Percentiles rank a stretch among this genome's conserved stretches.
Conservation (phyloP, 441 rosid genomes). For the Pelargonium australe region DNA sequence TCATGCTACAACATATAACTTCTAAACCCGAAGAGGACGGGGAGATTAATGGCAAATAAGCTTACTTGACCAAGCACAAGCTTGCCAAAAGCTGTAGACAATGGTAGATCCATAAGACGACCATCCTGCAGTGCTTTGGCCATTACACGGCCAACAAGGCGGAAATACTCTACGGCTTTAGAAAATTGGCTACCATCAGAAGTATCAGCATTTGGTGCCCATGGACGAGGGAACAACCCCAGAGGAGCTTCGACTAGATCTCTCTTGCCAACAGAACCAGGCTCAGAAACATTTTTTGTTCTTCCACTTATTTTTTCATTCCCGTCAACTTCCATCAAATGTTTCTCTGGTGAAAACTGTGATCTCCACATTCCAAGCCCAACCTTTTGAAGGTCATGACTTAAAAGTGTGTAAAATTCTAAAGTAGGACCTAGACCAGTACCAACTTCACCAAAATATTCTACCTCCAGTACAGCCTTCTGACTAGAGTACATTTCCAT, state of each 20-base stretch:
- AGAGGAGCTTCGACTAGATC: constrained; percentile 10
- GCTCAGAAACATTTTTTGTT: constrained; percentile 16
- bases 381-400: constrained; percentile 89
- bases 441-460: constrained; percentile 99
- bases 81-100: constrained; percentile 10
- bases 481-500: constrained; percentile 99
- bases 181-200: constrained; percentile 9
- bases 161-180: constrained; percentile 5
- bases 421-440: constrained; percentile 99
- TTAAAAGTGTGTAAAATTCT: constrained; percentile 93
- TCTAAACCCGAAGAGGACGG: not conserved
- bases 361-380: constrained; percentile 97
- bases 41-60: not conserved
- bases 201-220: constrained; percentile 4
- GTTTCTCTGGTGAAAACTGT: constrained; percentile 40
- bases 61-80: constrained; percentile 11
- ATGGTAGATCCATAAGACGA: constrained; percentile 6
- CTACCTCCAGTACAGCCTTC: constrained; percentile 98
- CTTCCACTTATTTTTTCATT: constrained; percentile 44
- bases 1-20: not conserved
- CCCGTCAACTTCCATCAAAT: constrained; percentile 52
- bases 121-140: constrained; percentile 12
- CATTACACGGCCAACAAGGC: constrained; percentile 11
- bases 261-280: constrained; percentile 18
- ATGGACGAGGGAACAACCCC: constrained; percentile 8